A percentile compares a stretch with the other conserved stretches of the same genome.
phyloP scores from a whole-genome alignment of 345 rosid genomes.

The Eucalyptus victrix region DNA sequence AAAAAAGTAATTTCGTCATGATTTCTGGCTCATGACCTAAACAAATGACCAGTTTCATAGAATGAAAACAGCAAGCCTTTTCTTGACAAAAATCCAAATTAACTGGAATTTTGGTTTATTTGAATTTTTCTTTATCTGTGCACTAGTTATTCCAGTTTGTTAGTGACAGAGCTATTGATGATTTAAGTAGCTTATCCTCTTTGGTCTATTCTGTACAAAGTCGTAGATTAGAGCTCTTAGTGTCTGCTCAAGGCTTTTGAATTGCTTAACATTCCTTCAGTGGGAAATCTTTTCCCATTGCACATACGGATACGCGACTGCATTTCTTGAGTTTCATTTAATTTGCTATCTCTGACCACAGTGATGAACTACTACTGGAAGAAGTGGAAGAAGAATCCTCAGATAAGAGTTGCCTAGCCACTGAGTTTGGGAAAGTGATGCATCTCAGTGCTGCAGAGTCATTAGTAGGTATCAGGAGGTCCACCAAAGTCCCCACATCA shows the following conservation, averaged over 20 bases:
- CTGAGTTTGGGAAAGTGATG: constrained; percentile 62
- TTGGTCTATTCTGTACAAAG: not conserved
- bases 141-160: not conserved
- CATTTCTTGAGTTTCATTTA: not conserved
- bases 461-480: constrained; percentile 34
- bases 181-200: not conserved
- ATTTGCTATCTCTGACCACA: constrained; percentile 1
- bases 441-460: constrained; percentile 57
- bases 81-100: not conserved
- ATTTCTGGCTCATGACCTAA: not conserved
- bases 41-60: not conserved
- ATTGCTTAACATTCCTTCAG: not conserved
- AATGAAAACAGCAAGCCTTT: not conserved
- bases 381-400: constrained; percentile 89
- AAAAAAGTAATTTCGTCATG: not conserved
- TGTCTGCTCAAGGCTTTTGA: not conserved
- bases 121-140: not conserved
- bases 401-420: constrained; percentile 36
- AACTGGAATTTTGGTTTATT: not conserved
- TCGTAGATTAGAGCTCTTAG: not conserved
- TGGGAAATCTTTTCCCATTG: not conserved
- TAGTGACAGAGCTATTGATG: not conserved
- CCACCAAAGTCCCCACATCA: constrained; percentile 24
- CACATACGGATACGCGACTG: not conserved
- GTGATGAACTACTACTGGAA: constrained; percentile 85